These are phyloP conservation scores for Stereocaulon alpinum DNA, from an alignment of 495 filamentous ascomycete genomes.

Conservation along the genomic window DNA sequence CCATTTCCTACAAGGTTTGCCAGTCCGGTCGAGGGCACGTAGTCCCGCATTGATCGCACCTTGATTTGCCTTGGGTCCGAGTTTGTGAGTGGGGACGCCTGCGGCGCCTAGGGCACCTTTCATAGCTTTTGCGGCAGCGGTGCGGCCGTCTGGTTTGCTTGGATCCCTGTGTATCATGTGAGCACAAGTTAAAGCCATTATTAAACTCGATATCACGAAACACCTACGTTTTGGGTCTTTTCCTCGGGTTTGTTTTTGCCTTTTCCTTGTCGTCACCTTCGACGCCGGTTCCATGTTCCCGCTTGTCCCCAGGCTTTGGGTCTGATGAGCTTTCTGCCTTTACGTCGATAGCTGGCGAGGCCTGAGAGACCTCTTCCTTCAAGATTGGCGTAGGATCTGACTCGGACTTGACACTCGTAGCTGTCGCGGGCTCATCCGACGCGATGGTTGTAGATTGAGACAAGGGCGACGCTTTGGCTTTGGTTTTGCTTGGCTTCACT, in stretches of 20 bases:
- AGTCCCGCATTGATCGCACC: constrained; percentile 96
- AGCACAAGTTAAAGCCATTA: constrained; percentile 20
- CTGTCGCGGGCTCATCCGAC: constrained; percentile 31
- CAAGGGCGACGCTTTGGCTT: constrained; percentile 27
- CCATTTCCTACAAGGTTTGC: constrained; percentile 89
- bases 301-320: constrained; percentile 48
- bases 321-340: constrained; percentile 51
- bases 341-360: constrained; percentile 41
- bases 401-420: constrained; percentile 41
- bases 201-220: constrained; percentile 9
- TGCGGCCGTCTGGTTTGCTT: constrained; percentile 40
- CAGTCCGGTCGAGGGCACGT: constrained; percentile 81
- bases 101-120: constrained; percentile 22
- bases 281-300: constrained; percentile 46
- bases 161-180: constrained; percentile 47
- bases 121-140: constrained; percentile 15
- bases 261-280: constrained; percentile 53
- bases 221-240: constrained; percentile 85
- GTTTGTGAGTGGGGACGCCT: constrained; percentile 51
- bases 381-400: constrained; percentile 42
- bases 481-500: constrained; percentile 18
- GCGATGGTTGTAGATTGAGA: constrained; percentile 35
- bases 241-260: constrained; percentile 90
- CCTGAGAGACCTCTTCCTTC: constrained; percentile 32
- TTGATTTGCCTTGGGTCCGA: constrained; percentile 94